These are phyloP conservation scores for Colletotrichum tamarilloi DNA, from an alignment of 2,329 filamentous ascomycete species.

Conservation along the genomic window DNA sequence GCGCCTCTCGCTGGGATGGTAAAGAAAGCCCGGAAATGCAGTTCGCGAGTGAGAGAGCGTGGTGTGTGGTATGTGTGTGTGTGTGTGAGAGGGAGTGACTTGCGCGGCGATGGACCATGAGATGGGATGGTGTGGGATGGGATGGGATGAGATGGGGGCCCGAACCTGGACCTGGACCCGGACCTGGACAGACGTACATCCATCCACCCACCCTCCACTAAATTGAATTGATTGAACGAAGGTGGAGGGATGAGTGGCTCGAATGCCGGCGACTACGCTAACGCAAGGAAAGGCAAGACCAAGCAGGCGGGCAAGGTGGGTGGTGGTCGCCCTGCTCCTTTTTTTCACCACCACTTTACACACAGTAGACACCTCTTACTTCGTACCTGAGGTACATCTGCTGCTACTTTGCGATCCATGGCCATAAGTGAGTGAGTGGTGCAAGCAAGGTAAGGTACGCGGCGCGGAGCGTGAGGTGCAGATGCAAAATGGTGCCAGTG, in stretches of 20 bases:
- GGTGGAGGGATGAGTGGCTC: not conserved
- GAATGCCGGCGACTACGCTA: conserved; percentile 3
- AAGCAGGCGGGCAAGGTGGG: not conserved
- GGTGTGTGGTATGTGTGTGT: not conserved
- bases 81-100: not conserved
- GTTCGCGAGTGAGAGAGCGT: not conserved
- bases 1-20: not conserved
- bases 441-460: not conserved
- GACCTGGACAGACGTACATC: not conserved
- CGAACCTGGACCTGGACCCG: conserved; percentile 2
- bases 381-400: not conserved
- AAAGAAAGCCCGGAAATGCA: not conserved
- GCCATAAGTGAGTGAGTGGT: not conserved
- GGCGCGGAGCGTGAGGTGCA: not conserved
- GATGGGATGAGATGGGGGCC: not conserved
- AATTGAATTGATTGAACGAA: not conserved
- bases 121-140: not conserved
- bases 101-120: not conserved
- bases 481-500: not conserved
- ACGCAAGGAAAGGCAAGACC: conserved; percentile 3
- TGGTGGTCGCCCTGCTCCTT: not conserved
- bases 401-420: not conserved
- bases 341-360: too few species aligned
- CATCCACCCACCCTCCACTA: not conserved
- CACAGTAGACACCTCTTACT: too few species aligned